Evolutionary conservation across 345 rosid genomes (phyloP), one percentile per base, ranked within the genome.

Genomic region (Isatis tinctoria): DNA sequence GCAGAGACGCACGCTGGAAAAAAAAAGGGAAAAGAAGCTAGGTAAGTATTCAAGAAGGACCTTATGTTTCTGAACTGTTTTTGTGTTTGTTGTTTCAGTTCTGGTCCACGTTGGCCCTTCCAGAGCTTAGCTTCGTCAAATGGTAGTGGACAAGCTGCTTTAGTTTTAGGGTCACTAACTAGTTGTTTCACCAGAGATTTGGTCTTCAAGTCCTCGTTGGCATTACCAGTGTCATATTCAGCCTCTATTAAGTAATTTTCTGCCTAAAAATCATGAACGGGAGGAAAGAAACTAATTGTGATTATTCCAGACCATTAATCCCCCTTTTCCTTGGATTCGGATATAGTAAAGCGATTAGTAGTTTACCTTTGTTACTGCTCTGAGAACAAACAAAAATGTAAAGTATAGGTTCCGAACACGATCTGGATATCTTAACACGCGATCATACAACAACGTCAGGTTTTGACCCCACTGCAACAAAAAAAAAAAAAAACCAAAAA

Each of bases 71-170:
- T 82, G 84, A 92, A 95, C 73, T 92, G 99, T 68, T 76, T 82
- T 77, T 90, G 98, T 79, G 87, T 86, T 74, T 85, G 81, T 80
- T 83, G 82, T 72, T 92, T 95, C 72, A 92, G 81, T 82, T 95
- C 98, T 17, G 97, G 99, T 47, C 99, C 99, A 58, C 85, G 83
- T 81, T 87, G 91, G 28, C 99, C 99, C 70, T 87, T 88, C 97
- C 98, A 95, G 63, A 95, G 80, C 82, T 92, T 89, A 52, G 98
- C 99, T 82, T 95, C 99, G 70, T 95, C 98, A 78, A 87, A 95
- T 51, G 99, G 98, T 45, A 90, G 80, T 8, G 99, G 97, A 72
- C 98, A 92, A 43, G 99, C 99, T 60, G 96, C 87, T 82, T 83
- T 93, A 36, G 91, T 83, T 74, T 88, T 83, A 49, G 91, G 82